Percentiles rank a stretch among this genome's conserved stretches.
These are phyloP conservation scores for Dentiscutata heterogama DNA, from an alignment of 371 early-diverging fungal species.

Conservation along the genomic window DNA sequence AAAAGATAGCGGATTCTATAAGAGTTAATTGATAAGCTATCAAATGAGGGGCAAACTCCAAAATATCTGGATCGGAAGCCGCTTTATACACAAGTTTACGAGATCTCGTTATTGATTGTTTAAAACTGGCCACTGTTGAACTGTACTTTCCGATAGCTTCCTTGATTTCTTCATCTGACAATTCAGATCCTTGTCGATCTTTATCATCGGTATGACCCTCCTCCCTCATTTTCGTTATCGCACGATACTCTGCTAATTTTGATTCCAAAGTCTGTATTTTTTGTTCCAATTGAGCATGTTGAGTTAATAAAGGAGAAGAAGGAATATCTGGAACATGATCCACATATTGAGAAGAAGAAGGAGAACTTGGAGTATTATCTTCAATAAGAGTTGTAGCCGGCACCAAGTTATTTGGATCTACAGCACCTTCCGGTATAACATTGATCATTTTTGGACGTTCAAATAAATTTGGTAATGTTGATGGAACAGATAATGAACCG, in stretches of 20 bases:
- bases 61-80: constrained; percentile 56
- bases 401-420: constrained; percentile 41
- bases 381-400: constrained; percentile 19
- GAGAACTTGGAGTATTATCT: constrained; percentile 29
- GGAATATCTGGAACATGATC: constrained; percentile 45
- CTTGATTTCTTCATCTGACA: constrained; percentile 38
- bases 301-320: constrained; percentile 35
- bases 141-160: constrained; percentile 29
- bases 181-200: not conserved
- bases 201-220: not conserved
- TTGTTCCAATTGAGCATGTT: constrained; percentile 43
- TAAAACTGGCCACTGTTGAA: not conserved
- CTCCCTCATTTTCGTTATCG: constrained; percentile 12
- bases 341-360: not conserved
- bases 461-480: constrained; percentile 27
- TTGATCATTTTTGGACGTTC: constrained; percentile 31
- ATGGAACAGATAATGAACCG: constrained; percentile 23
- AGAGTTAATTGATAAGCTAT: constrained; percentile 80
- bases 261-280: constrained; percentile 39
- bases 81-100: constrained; percentile 42
- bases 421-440: constrained; percentile 43
- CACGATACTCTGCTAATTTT: constrained; percentile 37
- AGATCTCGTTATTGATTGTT: constrained; percentile 40
- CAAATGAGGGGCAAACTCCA: constrained; percentile 72
- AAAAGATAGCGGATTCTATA: constrained; percentile 77